These are phyloP conservation scores for Elaphomyces granulatus DNA, from an alignment of 495 filamentous ascomycete genomes.

Conservation along the genomic window DNA sequence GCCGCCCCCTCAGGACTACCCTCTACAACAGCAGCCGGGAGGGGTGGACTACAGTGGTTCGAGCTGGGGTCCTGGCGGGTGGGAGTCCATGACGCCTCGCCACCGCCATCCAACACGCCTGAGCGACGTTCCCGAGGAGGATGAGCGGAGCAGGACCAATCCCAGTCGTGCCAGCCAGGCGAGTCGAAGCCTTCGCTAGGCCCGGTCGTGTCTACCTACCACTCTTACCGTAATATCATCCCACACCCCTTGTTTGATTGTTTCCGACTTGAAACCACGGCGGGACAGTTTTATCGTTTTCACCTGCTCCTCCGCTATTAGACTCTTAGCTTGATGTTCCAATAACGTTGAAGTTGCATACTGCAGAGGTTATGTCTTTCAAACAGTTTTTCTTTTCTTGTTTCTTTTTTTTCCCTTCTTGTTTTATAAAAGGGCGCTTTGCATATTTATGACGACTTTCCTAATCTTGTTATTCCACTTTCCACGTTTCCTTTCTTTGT, in stretches of 20 bases:
- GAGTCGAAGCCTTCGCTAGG: slow-evolving; percentile 26
- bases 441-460: too few species aligned
- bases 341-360: slow-evolving; percentile 1
- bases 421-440: slow-evolving; percentile 2
- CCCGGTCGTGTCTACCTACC: too few species aligned
- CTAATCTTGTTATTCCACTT: not conserved
- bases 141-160: slow-evolving; percentile 44
- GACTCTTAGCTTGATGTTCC: slow-evolving; percentile 1
- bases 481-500: slow-evolving; percentile 2
- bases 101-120: slow-evolving; percentile 91
- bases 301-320: too few species aligned
- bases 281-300: too few species aligned
- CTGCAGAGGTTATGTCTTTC: slow-evolving; percentile 4
- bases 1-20: slow-evolving; percentile 16
- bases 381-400: slow-evolving; percentile 2
- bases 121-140: slow-evolving; percentile 81
- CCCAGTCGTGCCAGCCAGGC: slow-evolving; percentile 39
- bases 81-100: slow-evolving; percentile 61
- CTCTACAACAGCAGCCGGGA: too few species aligned
- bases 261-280: too few species aligned
- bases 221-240: too few species aligned
- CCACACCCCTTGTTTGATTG: too few species aligned
- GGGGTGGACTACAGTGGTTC: slow-evolving; percentile 41
- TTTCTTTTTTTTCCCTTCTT: slow-evolving; percentile 6
- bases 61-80: slow-evolving; percentile 53